Evolutionary conservation across 2,329 filamentous ascomycete genomes (phyloP).

Genomic region (Aspergillus sergii): DNA sequence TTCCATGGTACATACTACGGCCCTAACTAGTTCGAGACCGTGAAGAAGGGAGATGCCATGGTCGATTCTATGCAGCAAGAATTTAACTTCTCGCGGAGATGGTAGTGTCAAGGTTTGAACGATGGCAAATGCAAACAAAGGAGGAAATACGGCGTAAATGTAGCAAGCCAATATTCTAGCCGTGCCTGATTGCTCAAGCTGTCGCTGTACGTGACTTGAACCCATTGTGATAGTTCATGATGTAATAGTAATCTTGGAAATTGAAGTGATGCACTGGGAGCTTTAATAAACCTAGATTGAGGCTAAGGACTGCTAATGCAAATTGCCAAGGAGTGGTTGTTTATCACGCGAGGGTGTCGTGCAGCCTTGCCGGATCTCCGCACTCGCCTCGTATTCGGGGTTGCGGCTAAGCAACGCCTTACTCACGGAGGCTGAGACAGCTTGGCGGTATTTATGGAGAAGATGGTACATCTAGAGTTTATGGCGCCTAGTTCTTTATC

Average conservation of each 20-base stretch:
- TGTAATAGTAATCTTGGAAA: background rate
- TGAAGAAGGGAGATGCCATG: background rate
- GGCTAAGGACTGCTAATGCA: background rate
- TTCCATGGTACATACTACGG: background rate
- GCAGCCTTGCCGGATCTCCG: background rate
- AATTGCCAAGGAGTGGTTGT: background rate
- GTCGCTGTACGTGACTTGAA: background rate
- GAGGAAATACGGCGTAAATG: background rate
- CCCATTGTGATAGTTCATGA: background rate
- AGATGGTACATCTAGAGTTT: background rate
- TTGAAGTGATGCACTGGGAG: background rate
- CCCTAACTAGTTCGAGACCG: background rate
- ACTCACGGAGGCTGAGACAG: background rate
- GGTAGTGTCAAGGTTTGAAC: background rate
- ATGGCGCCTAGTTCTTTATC: background rate
- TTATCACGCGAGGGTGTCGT: background rate
- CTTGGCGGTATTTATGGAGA: background rate
- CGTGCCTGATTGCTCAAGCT: background rate
- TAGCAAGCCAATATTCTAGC: background rate
- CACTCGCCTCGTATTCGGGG: background rate
- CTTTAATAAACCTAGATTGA: background rate
- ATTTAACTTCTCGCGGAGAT: background rate
- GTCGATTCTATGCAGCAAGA: background rate
- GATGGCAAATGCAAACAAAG: background rate
- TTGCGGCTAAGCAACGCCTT: background rate